Evolutionary conservation across 163 green algal genomes (phyloP), one percentile per base, ranked within the genome.

Genomic region (Coccomyxa subellipsoidea): DNA sequence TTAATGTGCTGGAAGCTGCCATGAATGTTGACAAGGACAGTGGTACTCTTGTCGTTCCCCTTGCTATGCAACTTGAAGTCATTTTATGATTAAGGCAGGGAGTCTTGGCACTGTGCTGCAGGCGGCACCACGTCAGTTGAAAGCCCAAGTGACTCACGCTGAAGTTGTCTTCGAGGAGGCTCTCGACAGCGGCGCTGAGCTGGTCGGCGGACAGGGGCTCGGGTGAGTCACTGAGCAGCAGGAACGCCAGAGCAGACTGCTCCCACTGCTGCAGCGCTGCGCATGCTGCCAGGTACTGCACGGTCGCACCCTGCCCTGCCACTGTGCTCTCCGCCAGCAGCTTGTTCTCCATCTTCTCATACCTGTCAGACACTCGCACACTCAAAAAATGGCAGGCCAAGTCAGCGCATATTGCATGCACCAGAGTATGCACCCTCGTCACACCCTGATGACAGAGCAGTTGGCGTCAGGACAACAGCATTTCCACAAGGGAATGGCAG

Each of bases 231-330:
- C 81, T 73, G 77, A 90, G 82, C 39, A 90, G 71, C 35, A 89
- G 59, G 77, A 86, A 89, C 27, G 88, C 88, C 80, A 91, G 80
- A 18, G 83, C 81, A 37, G 87, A 78, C 84, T 89, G 84, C 80
- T 81, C 76, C 72, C 86, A 82, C 76, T 85, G 84, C 77, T 84
- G 81, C 54, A 89, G 78, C 25, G 80, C 81, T 9, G 83, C 83
- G 37, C 77, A 80, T 37, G 59, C 69, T 5, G 83, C 83, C 71
- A 87, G 38, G 53, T 81, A 85, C 39, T 82, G 76, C 6, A 87
- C 71, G 0, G 80, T 72, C 1, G 38, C 80, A 31, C 85, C 80
- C 70, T 87, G 84, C 37, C 80, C 84, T 29, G 84, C 84, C 40
- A 87, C 71, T 31, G 80, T 85, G 37, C 80, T 80, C 36, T 81